Base-by-base conservation (phyloP, 345 rosid genomes). In the Streptanthus diversifolius region DNA sequence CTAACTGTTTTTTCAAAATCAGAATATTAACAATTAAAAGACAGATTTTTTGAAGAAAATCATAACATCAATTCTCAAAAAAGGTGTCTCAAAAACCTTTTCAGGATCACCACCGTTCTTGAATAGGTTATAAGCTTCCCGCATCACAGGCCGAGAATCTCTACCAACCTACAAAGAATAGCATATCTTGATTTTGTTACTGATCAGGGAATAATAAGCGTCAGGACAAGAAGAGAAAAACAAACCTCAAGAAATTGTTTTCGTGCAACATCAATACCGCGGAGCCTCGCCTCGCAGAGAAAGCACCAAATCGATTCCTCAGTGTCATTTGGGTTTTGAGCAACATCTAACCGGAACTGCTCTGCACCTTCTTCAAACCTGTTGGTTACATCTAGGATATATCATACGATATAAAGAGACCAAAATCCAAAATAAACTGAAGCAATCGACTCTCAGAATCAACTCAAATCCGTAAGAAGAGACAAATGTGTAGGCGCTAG, bases 221-320 rank as follows among this genome's bases (percentile, higher is more conserved):
- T 40, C 3, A 51, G 8, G 52, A 63, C 7, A 35, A 43, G 18
- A 21, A 4, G 3, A 56, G 7, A 60, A 19, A 55, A 61, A 68
- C 72, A 76, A 68, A 84, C 98, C 88, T 87, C 85, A 0, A 89
- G 92, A 80, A 89, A 86, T 65, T 73, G 80, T 51, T 72, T 73
- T 73, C 97, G 82, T 12, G 96, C 96, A 45, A 68, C 86, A 36
- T 82, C 88, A 63, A 80, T 80, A 75, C 96, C 96, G 33, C 73
- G 85, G 3, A 89, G 67, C 55, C 77, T 80, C 52, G 96, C 96
- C 75, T 90, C 95, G 48, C 97, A 93, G 8, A 93, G 92, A 82
- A 79, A 89, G 74, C 97, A 87, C 98, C 97, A 90, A 63, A 93
- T 89, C 1, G 98, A 89, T 70, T 90, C 98, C 83, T 89, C 98